Evolutionary conservation across 805 yeast species (phyloP), one percentile per base, ranked within the genome.

Genomic region (Metschnikowia sp.): DNA sequence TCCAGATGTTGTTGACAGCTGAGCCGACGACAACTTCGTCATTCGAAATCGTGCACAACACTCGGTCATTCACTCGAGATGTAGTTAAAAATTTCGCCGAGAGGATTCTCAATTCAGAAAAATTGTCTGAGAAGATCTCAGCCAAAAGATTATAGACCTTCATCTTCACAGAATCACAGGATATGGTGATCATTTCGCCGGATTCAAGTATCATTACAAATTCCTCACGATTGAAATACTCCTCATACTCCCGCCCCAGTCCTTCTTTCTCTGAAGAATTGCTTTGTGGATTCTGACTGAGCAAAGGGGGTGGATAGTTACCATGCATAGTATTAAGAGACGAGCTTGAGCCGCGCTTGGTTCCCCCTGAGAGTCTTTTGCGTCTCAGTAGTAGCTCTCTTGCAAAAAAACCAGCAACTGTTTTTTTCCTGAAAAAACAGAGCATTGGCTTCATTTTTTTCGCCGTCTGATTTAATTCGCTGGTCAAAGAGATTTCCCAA

Each of bases 51-150:
- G 76, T 72, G 48, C 82, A 78, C 1, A 88, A 81, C 30, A 88
- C 66, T 51, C 91, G 71, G 60, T 87, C 94, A 57, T 81, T 83
- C 26, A 87, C 83, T 60, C 94, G 74, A 4, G 95, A 88, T 0
- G 95, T 83, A 2, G 76, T 61, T 10, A 88, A 61, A 50, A 78
- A 77, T 43, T 76, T 77, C 46, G 84, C 83, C 2, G 81, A 70
- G 1, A 72, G 68, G n/a, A 85, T 69, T 61, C 36, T 62, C 28
- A 54, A 37, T 7, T 22, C 28, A 6, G 10, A 15, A n/a, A 19
- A 51, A 3, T 49, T 54, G 13, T 9, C 36, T 8, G 49, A 53
- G 44, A 61, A 64, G 0, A 61, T 49, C 10, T 59, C 49, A 7
- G 51, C 53, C 10, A 65, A 38, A 7, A 69, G 54, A 46, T 69